Evolutionary conservation across 352 stramenopile genomes (phyloP).

Genomic region (Phytophthora cryptogea): DNA sequence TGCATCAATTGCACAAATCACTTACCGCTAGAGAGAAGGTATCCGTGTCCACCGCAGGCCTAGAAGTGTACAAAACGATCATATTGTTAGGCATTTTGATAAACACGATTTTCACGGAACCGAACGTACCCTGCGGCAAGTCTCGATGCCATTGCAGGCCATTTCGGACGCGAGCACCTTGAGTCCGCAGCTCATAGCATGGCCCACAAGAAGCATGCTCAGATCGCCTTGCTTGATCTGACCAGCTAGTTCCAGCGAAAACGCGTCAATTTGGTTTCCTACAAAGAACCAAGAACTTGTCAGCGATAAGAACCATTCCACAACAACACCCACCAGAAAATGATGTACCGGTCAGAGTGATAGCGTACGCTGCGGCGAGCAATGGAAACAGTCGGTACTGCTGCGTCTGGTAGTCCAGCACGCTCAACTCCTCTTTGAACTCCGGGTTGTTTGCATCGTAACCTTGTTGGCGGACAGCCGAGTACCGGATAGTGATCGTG

Average conservation of each 20-base stretch:
- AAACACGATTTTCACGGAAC: background rate
- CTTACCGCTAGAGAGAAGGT: slow-evolving; percentile 83
- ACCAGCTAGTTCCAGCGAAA: slow-evolving; percentile 43
- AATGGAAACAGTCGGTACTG: slow-evolving; percentile 94
- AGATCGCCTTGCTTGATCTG: slow-evolving; percentile 49
- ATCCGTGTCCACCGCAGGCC: slow-evolving; percentile 95
- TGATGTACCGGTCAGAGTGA: slow-evolving; percentile 58
- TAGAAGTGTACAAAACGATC: slow-evolving; percentile 36
- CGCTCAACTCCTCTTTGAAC: slow-evolving; percentile 75
- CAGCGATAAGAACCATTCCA: background rate
- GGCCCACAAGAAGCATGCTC: slow-evolving; percentile 50
- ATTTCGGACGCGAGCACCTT: slow-evolving; percentile 65
- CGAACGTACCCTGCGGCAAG: slow-evolving; percentile 44
- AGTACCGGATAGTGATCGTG: slow-evolving; percentile 96
- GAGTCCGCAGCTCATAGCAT: slow-evolving; percentile 67
- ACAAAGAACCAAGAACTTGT: slow-evolving; percentile 4
- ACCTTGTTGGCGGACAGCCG: slow-evolving; percentile 90
- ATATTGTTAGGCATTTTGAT: background rate
- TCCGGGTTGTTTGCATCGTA: slow-evolving; percentile 60
- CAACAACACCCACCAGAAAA: background rate
- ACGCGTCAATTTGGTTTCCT: slow-evolving; percentile 61
- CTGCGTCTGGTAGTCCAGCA: slow-evolving; percentile 96
- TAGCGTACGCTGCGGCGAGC: slow-evolving; percentile 92
- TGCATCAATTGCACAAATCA: background rate
- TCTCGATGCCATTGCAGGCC: slow-evolving; percentile 54